A percentile compares a stretch with the other conserved stretches of the same genome.
Conservation (phyloP, 2,329 filamentous ascomycete genomes). For the Alternaria longipes region DNA sequence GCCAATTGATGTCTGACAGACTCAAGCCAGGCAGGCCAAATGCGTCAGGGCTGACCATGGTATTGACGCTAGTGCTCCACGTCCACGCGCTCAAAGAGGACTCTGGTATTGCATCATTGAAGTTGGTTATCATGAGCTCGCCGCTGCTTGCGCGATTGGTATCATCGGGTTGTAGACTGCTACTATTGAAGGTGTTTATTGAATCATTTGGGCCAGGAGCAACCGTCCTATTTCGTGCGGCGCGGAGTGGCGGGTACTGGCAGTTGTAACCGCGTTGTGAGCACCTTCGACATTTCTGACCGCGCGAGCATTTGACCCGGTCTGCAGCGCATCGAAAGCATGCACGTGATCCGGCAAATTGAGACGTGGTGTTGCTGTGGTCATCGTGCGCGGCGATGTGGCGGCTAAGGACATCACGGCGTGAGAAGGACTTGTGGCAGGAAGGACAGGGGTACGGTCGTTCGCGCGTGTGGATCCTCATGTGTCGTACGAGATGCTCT, state of each 20-base stretch:
- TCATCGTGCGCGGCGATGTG: conserved; percentile 20
- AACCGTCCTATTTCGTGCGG: not conserved
- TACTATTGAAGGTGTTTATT: not conserved
- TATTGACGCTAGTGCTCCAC: not conserved
- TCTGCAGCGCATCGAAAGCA: conserved; percentile 38
- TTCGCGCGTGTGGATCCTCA: conserved; percentile 24
- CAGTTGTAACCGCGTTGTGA: conserved; percentile 29
- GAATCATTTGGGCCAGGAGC: not conserved
- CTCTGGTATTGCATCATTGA: not conserved
- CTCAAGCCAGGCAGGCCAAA: conserved; percentile 13
- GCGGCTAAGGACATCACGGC: conserved; percentile 13
- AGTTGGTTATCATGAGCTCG: not conserved
- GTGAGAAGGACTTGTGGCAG: conserved; percentile 21
- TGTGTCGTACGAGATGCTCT: conserved; percentile 23
- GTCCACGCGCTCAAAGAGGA: not conserved
- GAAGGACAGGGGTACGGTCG: conserved; percentile 20
- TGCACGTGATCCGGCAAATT: conserved; percentile 22
- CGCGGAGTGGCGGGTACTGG: conserved; percentile 28
- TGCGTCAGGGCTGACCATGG: not conserved
- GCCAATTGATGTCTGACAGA: conserved; percentile 18
- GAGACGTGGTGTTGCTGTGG: not conserved
- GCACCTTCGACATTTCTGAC: conserved; percentile 36
- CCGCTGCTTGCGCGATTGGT: not conserved
- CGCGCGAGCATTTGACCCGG: conserved; percentile 43
- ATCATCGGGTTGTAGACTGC: not conserved